Conservation (phyloP, 2,329 filamentous ascomycete genomes). For the Gaeumannomyces tritici region DNA sequence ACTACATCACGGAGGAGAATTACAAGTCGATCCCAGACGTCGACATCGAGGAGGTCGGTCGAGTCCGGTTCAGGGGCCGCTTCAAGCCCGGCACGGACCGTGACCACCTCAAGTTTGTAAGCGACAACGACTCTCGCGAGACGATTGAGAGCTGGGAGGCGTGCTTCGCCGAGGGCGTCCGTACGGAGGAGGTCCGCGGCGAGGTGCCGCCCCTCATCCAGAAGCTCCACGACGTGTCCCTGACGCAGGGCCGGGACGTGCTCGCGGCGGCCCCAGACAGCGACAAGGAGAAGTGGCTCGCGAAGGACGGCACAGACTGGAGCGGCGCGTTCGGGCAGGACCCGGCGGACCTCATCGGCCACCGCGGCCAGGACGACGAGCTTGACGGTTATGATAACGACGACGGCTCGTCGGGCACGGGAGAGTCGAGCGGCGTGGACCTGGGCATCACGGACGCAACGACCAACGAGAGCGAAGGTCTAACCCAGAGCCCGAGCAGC, state of each 20-base stretch:
- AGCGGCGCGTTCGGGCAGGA: slow-evolving; percentile 76
- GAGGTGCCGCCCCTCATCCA: slow-evolving; percentile 66
- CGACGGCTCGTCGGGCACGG: slow-evolving; percentile 17
- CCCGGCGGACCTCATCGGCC: slow-evolving; percentile 41
- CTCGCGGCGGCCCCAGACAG: slow-evolving; percentile 62
- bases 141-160: slow-evolving; percentile 94
- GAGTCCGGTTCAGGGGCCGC: slow-evolving; percentile 66
- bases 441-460: slow-evolving; percentile 51
- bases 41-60: slow-evolving; percentile 69
- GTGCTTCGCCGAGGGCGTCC: slow-evolving; percentile 78
- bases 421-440: slow-evolving; percentile 31
- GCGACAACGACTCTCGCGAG: slow-evolving; percentile 81
- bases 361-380: slow-evolving; percentile 17
- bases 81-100: slow-evolving; percentile 90
- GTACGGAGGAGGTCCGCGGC: slow-evolving; percentile 57
- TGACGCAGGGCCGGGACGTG: slow-evolving; percentile 72
- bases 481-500: slow-evolving; percentile 1
- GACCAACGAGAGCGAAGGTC: slow-evolving; percentile 6
- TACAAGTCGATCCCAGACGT: slow-evolving; percentile 61
- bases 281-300: slow-evolving; percentile 69
- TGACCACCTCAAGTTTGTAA: slow-evolving; percentile 73
- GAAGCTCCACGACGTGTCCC: slow-evolving; percentile 70
- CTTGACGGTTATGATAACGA: slow-evolving; percentile 28
- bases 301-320: slow-evolving; percentile 77
- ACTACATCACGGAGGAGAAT: slow-evolving; percentile 81